Percentiles rank a stretch among this genome's conserved stretches.
phyloP scores from a whole-genome alignment of 768 basidiomycete genomes.

The Collybiopsis luxurians region DNA sequence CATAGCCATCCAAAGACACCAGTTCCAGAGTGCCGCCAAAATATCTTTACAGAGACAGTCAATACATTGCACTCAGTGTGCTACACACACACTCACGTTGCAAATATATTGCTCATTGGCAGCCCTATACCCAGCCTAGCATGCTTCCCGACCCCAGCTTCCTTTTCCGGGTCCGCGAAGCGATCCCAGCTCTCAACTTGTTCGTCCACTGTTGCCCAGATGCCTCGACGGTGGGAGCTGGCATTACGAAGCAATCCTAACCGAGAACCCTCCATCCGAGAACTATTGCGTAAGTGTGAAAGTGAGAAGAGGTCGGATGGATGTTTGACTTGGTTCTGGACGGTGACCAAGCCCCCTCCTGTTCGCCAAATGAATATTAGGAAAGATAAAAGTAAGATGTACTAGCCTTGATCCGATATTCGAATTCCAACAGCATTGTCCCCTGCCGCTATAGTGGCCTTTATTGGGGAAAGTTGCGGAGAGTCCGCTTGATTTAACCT shows the following conservation, averaged over 20 bases:
- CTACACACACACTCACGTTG: slow-evolving; percentile 49
- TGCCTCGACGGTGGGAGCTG: slow-evolving; percentile 56
- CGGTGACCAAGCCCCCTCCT: slow-evolving; percentile 71
- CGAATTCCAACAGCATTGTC: slow-evolving; percentile 74
- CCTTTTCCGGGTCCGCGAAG: slow-evolving; percentile 18
- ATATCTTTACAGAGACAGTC: slow-evolving; percentile 44
- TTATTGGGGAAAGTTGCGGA: slow-evolving; percentile 55
- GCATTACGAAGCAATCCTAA: slow-evolving; percentile 66
- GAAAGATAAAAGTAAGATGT: background rate
- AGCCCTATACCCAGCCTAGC: slow-evolving; percentile 77
- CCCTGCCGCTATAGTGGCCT: slow-evolving; percentile 73
- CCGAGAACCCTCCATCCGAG: slow-evolving; percentile 63
- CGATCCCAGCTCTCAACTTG: slow-evolving; percentile 57
- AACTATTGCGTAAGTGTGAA: slow-evolving; percentile 78
- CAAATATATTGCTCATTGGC: slow-evolving; percentile 88
- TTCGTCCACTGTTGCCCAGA: slow-evolving; percentile 79
- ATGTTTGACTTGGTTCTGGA: slow-evolving; percentile 45
- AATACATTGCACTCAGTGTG: background rate
- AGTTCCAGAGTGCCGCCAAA: slow-evolving; percentile 81
- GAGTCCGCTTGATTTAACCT: slow-evolving; percentile 44
- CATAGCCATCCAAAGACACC: slow-evolving; percentile 81
- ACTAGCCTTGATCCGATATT: slow-evolving; percentile 87
- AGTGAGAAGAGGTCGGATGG: slow-evolving; percentile 87
- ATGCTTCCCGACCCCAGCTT: slow-evolving; percentile 48
- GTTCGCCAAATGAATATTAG: slow-evolving; percentile 12